Conservation (phyloP, 1,284 basidiomycete genomes). For the Exobasidium cylindrosporum region DNA sequence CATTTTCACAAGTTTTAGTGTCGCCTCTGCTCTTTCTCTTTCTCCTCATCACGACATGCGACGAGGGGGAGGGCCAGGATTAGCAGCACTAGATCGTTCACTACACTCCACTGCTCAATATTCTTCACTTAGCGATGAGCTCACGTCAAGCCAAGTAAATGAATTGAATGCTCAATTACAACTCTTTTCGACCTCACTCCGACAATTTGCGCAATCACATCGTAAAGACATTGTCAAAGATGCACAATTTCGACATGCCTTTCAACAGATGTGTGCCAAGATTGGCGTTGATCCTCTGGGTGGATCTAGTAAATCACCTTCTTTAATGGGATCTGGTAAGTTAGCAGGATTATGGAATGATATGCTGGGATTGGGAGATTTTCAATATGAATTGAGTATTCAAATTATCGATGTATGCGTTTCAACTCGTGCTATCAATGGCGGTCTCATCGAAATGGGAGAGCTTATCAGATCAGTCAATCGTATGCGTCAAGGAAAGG, state of each 20-base stretch:
- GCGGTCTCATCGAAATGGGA: slow-evolving; percentile 83
- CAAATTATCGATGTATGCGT: slow-evolving; percentile 97
- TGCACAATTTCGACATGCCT: slow-evolving; percentile 83
- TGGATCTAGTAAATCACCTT: slow-evolving; percentile 10
- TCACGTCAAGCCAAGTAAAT: slow-evolving; percentile 73
- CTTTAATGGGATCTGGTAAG: slow-evolving; percentile 55
- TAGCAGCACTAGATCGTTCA: slow-evolving; percentile 59
- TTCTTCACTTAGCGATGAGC: slow-evolving; percentile 71
- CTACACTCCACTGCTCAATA: slow-evolving; percentile 62
- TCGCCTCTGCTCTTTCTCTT: no score
- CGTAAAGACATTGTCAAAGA: slow-evolving; percentile 79
- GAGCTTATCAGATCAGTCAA: slow-evolving; percentile 78
- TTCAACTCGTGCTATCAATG: slow-evolving; percentile 79
- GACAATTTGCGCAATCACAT: slow-evolving; percentile 77
- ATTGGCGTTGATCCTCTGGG: slow-evolving; percentile 89
- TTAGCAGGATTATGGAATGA: slow-evolving; percentile 79
- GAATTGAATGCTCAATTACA: slow-evolving; percentile 75
- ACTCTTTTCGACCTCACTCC: slow-evolving; percentile 77
- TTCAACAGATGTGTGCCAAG: slow-evolving; percentile 91
- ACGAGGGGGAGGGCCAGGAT: slow-evolving; percentile 56
- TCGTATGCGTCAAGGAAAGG: slow-evolving; percentile 65
- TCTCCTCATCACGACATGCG: no score
- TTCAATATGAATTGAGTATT: slow-evolving; percentile 91
- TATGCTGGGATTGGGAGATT: slow-evolving; percentile 79
- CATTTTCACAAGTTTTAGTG: no score